Conservation (phyloP, 352 stramenopile species). For the Blastocystis sp. region DNA sequence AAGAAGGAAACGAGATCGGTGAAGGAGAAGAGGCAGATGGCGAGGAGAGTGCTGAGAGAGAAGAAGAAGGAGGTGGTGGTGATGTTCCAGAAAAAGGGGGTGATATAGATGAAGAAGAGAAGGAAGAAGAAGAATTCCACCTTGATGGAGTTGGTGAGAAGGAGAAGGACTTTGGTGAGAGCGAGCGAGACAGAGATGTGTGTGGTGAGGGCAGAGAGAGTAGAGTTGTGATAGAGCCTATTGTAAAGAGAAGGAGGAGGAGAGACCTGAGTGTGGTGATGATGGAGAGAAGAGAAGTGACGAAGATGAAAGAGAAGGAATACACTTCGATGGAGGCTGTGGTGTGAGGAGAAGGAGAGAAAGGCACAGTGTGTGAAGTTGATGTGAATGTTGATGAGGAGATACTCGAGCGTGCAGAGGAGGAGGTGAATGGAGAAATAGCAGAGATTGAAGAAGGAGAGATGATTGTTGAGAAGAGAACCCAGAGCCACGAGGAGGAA, state of each 20-base stretch:
- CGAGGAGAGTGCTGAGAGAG: not conserved
- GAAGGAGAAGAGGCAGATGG: conserved; percentile 23
- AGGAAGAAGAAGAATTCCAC: not conserved
- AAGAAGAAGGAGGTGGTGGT: not conserved
- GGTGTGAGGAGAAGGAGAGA: not conserved
- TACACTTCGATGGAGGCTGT: conserved; percentile 58
- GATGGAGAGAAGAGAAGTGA: conserved; percentile 30
- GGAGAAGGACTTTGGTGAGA: conserved; percentile 1
- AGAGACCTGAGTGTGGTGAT: conserved; percentile 17
- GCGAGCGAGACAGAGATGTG: conserved; percentile 33
- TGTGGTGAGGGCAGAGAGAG: not conserved
- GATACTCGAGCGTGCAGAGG: conserved; percentile 26
- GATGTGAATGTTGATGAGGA: conserved; percentile 64
- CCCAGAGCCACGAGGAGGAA: not conserved
- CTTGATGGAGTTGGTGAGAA: conserved; percentile 47
- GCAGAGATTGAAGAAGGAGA: conserved; percentile 28
- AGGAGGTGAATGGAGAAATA: not conserved
- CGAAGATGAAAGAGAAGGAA: conserved; percentile 47
- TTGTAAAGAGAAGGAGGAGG: not conserved
- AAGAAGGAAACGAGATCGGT: conserved; percentile 9
- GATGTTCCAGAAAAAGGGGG: not conserved
- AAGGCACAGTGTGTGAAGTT: conserved; percentile 34
- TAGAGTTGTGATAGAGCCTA: conserved; percentile 4
- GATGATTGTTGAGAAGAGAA: not conserved
- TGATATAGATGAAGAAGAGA: not conserved